These are phyloP conservation scores for Schizosaccharomyces lindneri DNA, from an alignment of 805 yeast species.

Conservation along the genomic window DNA sequence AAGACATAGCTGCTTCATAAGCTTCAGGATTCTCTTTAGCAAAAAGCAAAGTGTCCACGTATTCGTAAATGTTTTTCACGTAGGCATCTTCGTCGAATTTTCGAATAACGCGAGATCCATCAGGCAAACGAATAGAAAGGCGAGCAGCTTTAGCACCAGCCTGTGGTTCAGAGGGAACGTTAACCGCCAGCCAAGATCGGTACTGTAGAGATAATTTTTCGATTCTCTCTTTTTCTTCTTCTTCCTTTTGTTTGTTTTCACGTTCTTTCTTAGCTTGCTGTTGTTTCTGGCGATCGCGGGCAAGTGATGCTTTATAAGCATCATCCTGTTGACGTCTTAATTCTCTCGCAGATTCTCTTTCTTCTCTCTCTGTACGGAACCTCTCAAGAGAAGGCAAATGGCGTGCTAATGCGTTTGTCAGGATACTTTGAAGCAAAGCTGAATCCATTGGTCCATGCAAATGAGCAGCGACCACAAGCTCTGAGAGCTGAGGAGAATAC, in stretches of 20 bases:
- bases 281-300: slow-evolving; percentile 35
- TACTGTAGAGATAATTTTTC: slow-evolving; percentile 4
- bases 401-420: slow-evolving; percentile 25
- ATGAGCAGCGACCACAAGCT: background rate
- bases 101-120: background rate
- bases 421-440: slow-evolving; percentile 14
- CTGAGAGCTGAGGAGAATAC: background rate
- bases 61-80: background rate
- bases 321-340: slow-evolving; percentile 50
- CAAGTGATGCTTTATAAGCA: slow-evolving; percentile 48
- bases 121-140: background rate
- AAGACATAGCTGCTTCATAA: slow-evolving; percentile 7
- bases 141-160: background rate
- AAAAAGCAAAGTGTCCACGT: background rate
- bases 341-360: slow-evolving; percentile 28
- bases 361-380: slow-evolving; percentile 38
- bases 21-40: slow-evolving; percentile 7
- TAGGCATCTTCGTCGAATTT: background rate
- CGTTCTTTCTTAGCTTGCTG: slow-evolving; percentile 10
- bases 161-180: background rate
- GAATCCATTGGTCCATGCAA: slow-evolving; percentile 25
- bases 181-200: slow-evolving; percentile 4
- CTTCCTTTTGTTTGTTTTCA: slow-evolving; percentile 9
- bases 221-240: slow-evolving; percentile 7
- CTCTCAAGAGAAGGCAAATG: slow-evolving; percentile 36